A percentile compares a stretch with the other conserved stretches of the same genome.
Evolutionary conservation across 139 green algal species (phyloP).

Genomic region (Coccomyxa sp.): DNA sequence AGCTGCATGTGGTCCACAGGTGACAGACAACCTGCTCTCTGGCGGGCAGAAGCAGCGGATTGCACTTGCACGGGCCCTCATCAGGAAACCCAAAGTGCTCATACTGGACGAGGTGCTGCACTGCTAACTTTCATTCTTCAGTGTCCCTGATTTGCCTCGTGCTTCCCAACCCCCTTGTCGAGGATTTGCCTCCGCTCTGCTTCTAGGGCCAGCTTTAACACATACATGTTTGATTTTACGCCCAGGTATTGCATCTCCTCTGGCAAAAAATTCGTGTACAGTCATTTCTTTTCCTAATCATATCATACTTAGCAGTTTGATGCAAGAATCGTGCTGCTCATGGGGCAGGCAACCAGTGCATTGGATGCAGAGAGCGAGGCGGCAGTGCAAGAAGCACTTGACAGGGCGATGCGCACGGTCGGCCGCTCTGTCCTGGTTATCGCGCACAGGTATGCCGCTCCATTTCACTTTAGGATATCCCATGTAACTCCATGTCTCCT

Average conservation of each 20-base stretch:
- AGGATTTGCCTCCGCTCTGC: no score
- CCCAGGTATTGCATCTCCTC: no score
- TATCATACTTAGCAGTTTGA: no score
- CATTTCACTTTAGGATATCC: background rate
- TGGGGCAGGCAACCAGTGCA: constrained; percentile 38
- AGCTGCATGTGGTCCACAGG: background rate
- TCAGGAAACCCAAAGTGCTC: constrained; percentile 43
- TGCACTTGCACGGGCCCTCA: constrained; percentile 63
- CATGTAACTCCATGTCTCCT: background rate
- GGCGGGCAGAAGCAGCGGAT: constrained; percentile 82
- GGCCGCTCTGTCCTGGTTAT: constrained; percentile 71
- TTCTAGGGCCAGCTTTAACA: no score
- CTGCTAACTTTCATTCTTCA: no score
- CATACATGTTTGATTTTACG: no score
- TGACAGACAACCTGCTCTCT: constrained; percentile 47
- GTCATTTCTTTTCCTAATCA: no score
- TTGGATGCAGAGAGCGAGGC: constrained; percentile 42
- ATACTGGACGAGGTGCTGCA: constrained; percentile 49
- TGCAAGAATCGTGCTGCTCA: background rate
- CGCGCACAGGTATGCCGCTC: constrained; percentile 50
- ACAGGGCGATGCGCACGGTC: constrained; percentile 46
- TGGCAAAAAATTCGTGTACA: no score
- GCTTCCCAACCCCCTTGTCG: no score
- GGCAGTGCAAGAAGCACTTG: constrained; percentile 66
- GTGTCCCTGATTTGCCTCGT: no score